Evolutionary conservation across 768 basidiomycete genomes (phyloP), one percentile per base, ranked within the genome.

Genomic region (Fibroporia radiculosa): DNA sequence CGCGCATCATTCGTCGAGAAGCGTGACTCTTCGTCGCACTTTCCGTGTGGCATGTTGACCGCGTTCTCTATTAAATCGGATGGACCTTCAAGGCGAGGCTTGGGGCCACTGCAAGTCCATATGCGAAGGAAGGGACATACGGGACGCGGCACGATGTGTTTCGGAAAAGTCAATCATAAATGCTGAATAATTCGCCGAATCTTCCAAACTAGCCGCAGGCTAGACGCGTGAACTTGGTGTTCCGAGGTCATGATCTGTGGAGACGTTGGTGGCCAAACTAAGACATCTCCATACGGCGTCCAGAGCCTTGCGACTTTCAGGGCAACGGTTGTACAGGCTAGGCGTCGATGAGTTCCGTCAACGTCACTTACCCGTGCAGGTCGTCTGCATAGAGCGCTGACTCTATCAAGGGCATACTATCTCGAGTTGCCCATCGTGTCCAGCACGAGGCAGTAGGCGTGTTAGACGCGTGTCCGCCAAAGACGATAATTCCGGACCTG

Each of bases 81-180:
- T 56, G 56, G 53, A 56, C 59, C 52, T 62, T 54, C 48, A 55
- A 60, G 58, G 67, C 51, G 63, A 69, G 66, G 65, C 60, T 57
- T 54, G 55, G 59, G 50, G 56, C 59, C 53, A 52, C 55, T 52
- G 44, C 44, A 46, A 47, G 40, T 55, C 49, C 47, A 49, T 53
- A 50, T 48, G 48, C 43, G 49, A 52, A 37, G 48, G 41, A 40
- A 42, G 40, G 40, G 33, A 46, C 55, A 45, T 27, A 55, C 29
- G 49, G 37, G 53, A 36, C 41, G 48, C 50, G 39, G 39, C 45
- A 46, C 52, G 48, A 46, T 48, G 47, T 42, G 48, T 50, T 37
- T 44, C 40, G 23, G 37, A 24, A 42, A 48, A 50, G 42, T 50
- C 54, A 48, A 52, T 51, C 48, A 50, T 48, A 50, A 48, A 47